A percentile compares a stretch with the other conserved stretches of the same genome.
phyloP scores from a whole-genome alignment of 2,329 filamentous ascomycete genomes.

The Knoxdaviesia proteae region DNA sequence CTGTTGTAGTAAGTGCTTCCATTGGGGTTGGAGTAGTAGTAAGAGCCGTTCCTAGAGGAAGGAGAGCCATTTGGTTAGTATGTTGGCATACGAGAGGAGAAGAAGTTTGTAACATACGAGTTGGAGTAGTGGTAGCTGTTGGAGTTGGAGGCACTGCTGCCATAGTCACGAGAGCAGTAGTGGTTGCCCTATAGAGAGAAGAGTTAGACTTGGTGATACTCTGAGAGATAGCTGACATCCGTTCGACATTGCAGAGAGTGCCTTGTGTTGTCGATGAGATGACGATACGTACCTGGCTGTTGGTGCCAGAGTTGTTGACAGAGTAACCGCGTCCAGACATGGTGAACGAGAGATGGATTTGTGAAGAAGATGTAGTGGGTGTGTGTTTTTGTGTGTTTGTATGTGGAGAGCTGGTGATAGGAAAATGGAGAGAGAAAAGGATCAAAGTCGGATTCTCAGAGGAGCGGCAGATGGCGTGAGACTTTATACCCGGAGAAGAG shows the following conservation, averaged over 20 bases:
- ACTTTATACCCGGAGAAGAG: no score
- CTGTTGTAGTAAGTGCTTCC: slow-evolving; percentile 49
- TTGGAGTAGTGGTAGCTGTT: slow-evolving; percentile 53
- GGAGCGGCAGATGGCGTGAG: no score
- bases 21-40: slow-evolving; percentile 53
- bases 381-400: no score
- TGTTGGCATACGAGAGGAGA: not conserved
- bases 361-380: no score
- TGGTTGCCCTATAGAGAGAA: slow-evolving; percentile 35
- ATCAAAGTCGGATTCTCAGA: no score
- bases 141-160: slow-evolving; percentile 27
- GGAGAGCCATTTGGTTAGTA: not conserved
- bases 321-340: slow-evolving; percentile 13
- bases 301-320: slow-evolving; percentile 35
- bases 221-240: not conserved
- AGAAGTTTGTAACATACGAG: slow-evolving; percentile 16
- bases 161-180: slow-evolving; percentile 45
- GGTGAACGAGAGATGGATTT: not conserved
- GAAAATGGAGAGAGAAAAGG: no score
- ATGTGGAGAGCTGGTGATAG: no score
- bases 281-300: slow-evolving; percentile 29
- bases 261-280: no score
- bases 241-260: not conserved
- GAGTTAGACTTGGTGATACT: not conserved
- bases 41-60: slow-evolving; percentile 34